phyloP scores from a whole-genome alignment of 2,329 filamentous ascomycete genomes.

The Coleophoma crateriformis region DNA sequence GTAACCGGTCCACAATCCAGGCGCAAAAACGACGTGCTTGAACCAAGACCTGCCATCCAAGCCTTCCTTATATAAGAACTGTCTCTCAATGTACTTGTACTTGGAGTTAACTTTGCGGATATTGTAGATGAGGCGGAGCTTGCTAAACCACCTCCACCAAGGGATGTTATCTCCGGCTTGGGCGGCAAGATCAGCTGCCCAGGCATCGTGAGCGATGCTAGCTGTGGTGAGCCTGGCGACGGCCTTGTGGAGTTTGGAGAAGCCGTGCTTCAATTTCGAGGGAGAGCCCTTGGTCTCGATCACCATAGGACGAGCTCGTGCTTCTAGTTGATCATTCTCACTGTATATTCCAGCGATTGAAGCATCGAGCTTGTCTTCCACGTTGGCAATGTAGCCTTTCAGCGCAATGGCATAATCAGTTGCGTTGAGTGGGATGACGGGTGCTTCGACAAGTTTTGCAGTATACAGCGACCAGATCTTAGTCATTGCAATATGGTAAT shows the following conservation, averaged over 20 bases:
- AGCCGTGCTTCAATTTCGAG: conserved; percentile 16
- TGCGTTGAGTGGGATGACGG: conserved; percentile 45
- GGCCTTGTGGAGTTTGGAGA: conserved; percentile 21
- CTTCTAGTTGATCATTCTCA: conserved; percentile 21
- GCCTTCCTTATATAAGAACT: conserved; percentile 71
- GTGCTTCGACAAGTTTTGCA: conserved; percentile 41
- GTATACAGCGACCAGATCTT: conserved; percentile 46
- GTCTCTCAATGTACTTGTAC: conserved; percentile 79
- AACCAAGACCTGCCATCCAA: conserved; percentile 82
- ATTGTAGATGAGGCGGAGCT: conserved; percentile 55
- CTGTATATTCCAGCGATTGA: conserved; percentile 9
- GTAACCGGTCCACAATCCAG: conserved; percentile 88
- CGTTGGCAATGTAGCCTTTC: conserved; percentile 21
- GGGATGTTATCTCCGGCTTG: conserved; percentile 52
- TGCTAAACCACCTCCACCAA: conserved; percentile 74
- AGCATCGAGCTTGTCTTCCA: conserved; percentile 22
- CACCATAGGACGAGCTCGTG: conserved; percentile 19
- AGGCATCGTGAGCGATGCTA: conserved; percentile 21
- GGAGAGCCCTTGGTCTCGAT: conserved; percentile 12
- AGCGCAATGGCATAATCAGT: conserved; percentile 34
- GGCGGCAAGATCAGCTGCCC: conserved; percentile 22
- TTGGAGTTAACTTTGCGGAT: conserved; percentile 68
- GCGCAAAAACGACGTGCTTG: conserved; percentile 92
- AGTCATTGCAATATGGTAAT: conserved; percentile 54
- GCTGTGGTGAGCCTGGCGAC: conserved; percentile 15